Conservation (phyloP, 179 eudicot genomes). For the Vitellaria paradoxa region DNA sequence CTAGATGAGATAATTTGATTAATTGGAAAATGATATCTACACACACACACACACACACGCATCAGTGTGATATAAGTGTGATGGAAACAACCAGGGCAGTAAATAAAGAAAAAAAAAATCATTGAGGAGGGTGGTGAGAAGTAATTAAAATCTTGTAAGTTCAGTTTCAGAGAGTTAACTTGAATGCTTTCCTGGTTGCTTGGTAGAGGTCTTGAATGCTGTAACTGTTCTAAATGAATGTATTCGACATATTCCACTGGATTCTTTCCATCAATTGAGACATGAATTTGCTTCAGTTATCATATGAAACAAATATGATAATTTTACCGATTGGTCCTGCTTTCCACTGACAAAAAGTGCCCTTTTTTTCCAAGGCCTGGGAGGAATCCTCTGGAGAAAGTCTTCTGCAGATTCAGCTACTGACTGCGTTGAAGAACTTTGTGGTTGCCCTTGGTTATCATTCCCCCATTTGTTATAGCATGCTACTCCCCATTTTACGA, state of each 20-base stretch:
- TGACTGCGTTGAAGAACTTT: conserved; percentile 81
- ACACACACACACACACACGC: no score
- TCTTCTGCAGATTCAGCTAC: conserved; percentile 96
- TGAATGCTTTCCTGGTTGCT: background rate
- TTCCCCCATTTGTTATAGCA: conserved; percentile 75
- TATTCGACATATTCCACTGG: background rate
- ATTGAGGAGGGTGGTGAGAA: background rate
- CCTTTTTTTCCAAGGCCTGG: conserved; percentile 64
- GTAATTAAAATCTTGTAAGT: background rate
- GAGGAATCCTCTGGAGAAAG: conserved; percentile 95
- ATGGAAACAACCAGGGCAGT: background rate
- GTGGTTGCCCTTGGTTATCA: conserved; percentile 85
- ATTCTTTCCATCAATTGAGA: background rate
- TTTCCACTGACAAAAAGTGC: conserved; percentile 12
- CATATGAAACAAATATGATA: background rate
- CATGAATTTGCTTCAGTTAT: background rate
- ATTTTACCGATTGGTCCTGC: background rate
- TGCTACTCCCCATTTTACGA: conserved; percentile 75
- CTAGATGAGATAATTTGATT: background rate
- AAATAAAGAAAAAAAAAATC: background rate
- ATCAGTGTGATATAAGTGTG: background rate
- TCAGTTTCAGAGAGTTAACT: background rate
- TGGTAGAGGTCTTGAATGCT: background rate
- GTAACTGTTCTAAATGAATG: background rate
- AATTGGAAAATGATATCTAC: background rate